Evolutionary conservation across 1,284 basidiomycete genomes (phyloP).

Genomic region (Tilletia walkeri): DNA sequence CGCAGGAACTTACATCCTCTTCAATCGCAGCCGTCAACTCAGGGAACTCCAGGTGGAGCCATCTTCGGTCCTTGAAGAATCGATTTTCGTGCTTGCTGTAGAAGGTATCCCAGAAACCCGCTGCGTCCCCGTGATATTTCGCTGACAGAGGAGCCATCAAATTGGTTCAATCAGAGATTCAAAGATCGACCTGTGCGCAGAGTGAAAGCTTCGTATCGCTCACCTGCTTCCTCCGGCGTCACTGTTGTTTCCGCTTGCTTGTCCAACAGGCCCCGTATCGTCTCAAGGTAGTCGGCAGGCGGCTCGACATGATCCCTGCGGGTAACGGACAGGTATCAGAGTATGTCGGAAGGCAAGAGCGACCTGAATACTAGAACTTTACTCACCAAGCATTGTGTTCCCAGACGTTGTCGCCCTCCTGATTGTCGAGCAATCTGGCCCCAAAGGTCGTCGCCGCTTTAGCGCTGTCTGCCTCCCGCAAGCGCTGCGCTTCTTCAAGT

Average conservation of each 20-base stretch:
- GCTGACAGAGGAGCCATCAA: slow-evolving; percentile 16
- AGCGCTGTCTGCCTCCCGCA: slow-evolving; percentile 3
- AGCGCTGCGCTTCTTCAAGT: slow-evolving; percentile 4
- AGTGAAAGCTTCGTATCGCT: background rate
- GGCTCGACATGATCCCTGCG: slow-evolving; percentile 48
- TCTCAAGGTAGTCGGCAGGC: slow-evolving; percentile 35
- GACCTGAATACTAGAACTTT: background rate
- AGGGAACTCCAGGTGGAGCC: slow-evolving; percentile 53
- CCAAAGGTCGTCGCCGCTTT: slow-evolving; percentile 29
- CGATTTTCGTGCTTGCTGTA: slow-evolving; percentile 48
- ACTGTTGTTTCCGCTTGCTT: slow-evolving; percentile 42
- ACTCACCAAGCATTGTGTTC: slow-evolving; percentile 47
- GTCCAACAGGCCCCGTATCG: slow-evolving; percentile 31
- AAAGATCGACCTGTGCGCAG: background rate
- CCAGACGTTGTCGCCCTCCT: slow-evolving; percentile 35
- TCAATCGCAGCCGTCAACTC: slow-evolving; percentile 44
- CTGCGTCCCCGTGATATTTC: slow-evolving; percentile 37
- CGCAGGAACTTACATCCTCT: slow-evolving; percentile 25
- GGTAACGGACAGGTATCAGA: background rate
- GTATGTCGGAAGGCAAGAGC: background rate
- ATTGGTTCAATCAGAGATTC: background rate
- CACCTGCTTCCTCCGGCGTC: slow-evolving; percentile 32
- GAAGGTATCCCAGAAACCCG: slow-evolving; percentile 49
- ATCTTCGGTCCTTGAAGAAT: slow-evolving; percentile 54
- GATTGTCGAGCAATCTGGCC: slow-evolving; percentile 33